Base-by-base conservation (phyloP, 768 basidiomycete species). In the Dictyophora rubrovolvata region DNA sequence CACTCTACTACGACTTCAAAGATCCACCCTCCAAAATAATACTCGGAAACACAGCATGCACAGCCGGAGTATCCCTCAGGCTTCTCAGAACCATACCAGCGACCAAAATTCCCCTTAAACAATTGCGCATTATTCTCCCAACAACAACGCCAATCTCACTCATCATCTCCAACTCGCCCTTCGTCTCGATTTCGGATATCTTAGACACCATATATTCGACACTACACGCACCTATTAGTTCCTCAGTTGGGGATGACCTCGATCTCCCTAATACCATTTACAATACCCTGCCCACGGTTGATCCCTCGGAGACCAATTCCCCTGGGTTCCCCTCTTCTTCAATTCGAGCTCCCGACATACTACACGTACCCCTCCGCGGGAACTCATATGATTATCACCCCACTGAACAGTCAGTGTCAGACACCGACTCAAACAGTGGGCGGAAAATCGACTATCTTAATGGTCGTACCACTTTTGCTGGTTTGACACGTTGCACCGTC, bases 161-260 rank as follows among this genome's bases (percentile, higher is more conserved):
- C 14, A 42, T 59, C n/a, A 23, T 59, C 18, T 35, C 16, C 33
- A 59, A 59, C 28, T 17, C 33, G n/a, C 49, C 10, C 17, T 33
- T 48, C 49, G 57, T 59, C 20, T 51, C 57, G 10, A 48, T 59
- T 52, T 51, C 36, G 33, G 57, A 59, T 48, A 47, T 59, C 22
- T 36, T 59, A n/a, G 37, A 53, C n/a, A 22, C 50, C 11, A 14
- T 59, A 11, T 52, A 59, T 22, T 35, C 17, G 17, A 20, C 49
- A 12, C 57, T 59, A 36, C 48, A 59, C 33, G 34, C 57, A 2
- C 57, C 57, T 14, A 35, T 35, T 23, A 59, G 49, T 10, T 18
- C 49, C 16, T 59, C 57, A 21, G 23, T 53, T 11, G 50, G 57
- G 28, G 57, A 59, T 33, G 57, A 53, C 18, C 49, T 59, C 33